Conservation (phyloP, 306 rosid genomes). For the Dalbergia oliveri region DNA sequence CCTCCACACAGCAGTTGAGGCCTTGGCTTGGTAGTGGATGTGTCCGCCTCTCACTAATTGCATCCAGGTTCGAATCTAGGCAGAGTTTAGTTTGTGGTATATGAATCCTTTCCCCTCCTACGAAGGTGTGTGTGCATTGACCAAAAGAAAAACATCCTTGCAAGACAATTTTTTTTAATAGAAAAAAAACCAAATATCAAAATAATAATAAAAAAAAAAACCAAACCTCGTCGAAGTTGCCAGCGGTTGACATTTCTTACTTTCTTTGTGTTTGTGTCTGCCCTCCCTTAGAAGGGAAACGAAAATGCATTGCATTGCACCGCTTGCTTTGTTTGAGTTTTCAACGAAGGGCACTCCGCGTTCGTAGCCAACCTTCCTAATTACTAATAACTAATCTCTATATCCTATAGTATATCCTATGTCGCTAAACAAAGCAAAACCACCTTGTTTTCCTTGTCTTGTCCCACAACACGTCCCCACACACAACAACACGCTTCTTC, state of each 20-base stretch:
- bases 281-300: neutral
- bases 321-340: neutral
- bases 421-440: neutral
- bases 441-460: neutral
- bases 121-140: too few relatives aligned
- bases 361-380: conserved; percentile 22
- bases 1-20: too few relatives aligned
- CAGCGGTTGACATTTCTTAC: conserved; percentile 14
- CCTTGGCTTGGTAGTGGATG: too few relatives aligned
- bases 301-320: neutral
- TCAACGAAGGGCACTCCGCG: conserved; percentile 43
- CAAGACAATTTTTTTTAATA: too few relatives aligned
- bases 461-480: neutral
- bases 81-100: too few relatives aligned
- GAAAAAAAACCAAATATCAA: too few relatives aligned
- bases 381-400: neutral
- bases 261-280: neutral
- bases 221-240: neutral
- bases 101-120: too few relatives aligned
- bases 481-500: neutral
- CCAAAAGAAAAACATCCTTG: too few relatives aligned
- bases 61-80: too few relatives aligned
- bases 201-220: too few relatives aligned
- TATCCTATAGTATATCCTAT: neutral
- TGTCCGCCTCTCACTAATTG: too few relatives aligned